Evolutionary conservation across 495 filamentous ascomycete genomes (phyloP), one percentile per base, ranked within the genome.

Genomic region (Penicillium cosmopolitanum): DNA sequence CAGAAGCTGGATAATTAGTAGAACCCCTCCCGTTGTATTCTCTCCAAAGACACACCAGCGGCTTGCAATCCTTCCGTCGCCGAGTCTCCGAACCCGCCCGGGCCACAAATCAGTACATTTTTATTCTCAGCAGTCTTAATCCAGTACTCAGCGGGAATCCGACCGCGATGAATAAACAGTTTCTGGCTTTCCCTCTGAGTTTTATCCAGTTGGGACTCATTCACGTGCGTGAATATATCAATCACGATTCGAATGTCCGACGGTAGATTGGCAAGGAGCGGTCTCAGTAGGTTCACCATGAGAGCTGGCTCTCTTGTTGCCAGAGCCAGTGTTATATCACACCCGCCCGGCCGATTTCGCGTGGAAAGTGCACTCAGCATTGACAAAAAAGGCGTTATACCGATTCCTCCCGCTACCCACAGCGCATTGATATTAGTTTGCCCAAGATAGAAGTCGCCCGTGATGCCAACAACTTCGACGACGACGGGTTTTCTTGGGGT

Each of bases 1-100:
- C 1, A 13, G 36, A 38, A 13, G 11, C 36, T 12, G 11, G 11
- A 12, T 38, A 13, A 38, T 38, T 38, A 64, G 28, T 62, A 65
- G n/a, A 65, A 65, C 0, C 62, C 62, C 21, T 65, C 62, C 25
- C 62, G 48, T 18, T 65, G 58, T 7, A 65, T 65, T 42, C 51
- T 50, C 33, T 50, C 21, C 44, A 56, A 21, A 7, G 55, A 38
- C 7, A 65, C 18, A 12, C 62, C 62, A 11, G 55, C 58, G 12
- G 34, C 58, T 23, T 38, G 50, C 25, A 65, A n/a, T 31, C 54
- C 58, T 18, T 57, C 59, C 8, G 23, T 50, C 1, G 42, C 62
- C 4, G 54, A 53, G 50, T 61, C 58, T 10, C 62, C 62, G 18
- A 65, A 65, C 11, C n/a, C 34, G 46, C 55, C 57, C 2, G 62